Evolutionary conservation across 1,284 basidiomycete species (phyloP).

Genomic region (Thelephora terrestris): DNA sequence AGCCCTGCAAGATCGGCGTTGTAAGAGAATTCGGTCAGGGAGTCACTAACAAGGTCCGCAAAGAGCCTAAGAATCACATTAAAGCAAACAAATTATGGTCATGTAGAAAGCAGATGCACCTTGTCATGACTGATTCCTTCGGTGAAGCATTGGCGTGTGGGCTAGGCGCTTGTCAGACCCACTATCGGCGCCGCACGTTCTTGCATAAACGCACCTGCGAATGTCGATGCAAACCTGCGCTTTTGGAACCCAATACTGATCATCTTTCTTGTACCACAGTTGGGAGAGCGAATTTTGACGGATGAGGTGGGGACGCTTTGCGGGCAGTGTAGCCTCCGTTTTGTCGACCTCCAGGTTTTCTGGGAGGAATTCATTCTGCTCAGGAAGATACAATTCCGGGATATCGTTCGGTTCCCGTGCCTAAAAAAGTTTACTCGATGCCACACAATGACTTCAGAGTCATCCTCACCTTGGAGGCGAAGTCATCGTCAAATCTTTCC

Average conservation of each 20-base stretch:
- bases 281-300: conserved; percentile 60
- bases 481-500: conserved; percentile 53
- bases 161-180: conserved; percentile 23
- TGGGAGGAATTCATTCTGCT: conserved; percentile 85
- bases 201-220: conserved; percentile 39
- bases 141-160: conserved; percentile 46
- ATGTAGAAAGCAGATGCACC: conserved; percentile 29
- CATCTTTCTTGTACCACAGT: conserved; percentile 95
- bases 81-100: neutral
- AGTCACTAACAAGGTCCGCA: conserved; percentile 81
- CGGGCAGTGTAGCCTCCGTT: conserved; percentile 53
- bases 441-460: neutral
- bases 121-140: conserved; percentile 50
- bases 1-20: conserved; percentile 91
- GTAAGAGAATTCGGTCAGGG: conserved; percentile 86
- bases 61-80: conserved; percentile 49
- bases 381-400: conserved; percentile 68
- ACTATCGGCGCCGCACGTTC: no score
- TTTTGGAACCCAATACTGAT: conserved; percentile 90
- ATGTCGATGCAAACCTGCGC: conserved; percentile 67
- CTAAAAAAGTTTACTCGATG: conserved; percentile 24
- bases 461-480: conserved; percentile 46
- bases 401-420: conserved; percentile 54
- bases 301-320: conserved; percentile 68
- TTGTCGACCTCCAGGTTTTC: conserved; percentile 79